Percentiles rank a stretch among this genome's conserved stretches.
Conservation (phyloP, 768 basidiomycete species). For the Termitomyces sp. region DNA sequence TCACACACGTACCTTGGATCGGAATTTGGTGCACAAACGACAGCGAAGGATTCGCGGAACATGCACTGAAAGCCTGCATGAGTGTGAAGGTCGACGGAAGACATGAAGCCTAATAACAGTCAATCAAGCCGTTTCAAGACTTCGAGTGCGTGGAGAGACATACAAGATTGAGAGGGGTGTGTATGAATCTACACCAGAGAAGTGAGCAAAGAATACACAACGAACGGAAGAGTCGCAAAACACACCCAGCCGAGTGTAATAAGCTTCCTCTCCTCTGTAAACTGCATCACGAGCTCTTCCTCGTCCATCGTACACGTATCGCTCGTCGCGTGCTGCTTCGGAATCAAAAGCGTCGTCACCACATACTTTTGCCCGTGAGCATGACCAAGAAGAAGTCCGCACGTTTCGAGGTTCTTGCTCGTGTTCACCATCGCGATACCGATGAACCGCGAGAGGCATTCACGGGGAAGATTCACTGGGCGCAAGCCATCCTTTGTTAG, state of each 20-base stretch:
- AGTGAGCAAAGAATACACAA: background rate
- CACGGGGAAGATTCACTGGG: conserved; percentile 58
- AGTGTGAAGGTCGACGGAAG: conserved; percentile 88
- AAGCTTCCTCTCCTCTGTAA: conserved; percentile 75
- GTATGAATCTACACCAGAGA: conserved; percentile 85
- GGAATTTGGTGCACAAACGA: conserved; percentile 82
- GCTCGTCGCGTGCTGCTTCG: conserved; percentile 82
- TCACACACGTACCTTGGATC: conserved; percentile 68
- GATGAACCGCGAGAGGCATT: conserved; percentile 71
- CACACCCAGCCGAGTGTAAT: conserved; percentile 91
- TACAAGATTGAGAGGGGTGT: conserved; percentile 85
- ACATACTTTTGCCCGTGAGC: conserved; percentile 42
- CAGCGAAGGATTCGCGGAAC: conserved; percentile 89
- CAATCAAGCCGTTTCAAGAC: no score
- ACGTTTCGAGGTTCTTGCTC: conserved; percentile 74
- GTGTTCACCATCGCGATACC: conserved; percentile 79
- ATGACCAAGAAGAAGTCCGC: conserved; percentile 81
- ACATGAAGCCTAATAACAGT: conserved; percentile 94
- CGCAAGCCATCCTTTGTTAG: conserved; percentile 38
- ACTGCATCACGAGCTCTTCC: conserved; percentile 81
- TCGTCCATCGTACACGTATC: conserved; percentile 94
- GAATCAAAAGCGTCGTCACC: conserved; percentile 72
- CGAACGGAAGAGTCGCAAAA: no score
- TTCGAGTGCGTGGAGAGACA: conserved; percentile 21
- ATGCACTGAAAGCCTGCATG: conserved; percentile 86